These are phyloP conservation scores for Stellera chamaejasme DNA, from an alignment of 345 rosid species.

Conservation along the genomic window DNA sequence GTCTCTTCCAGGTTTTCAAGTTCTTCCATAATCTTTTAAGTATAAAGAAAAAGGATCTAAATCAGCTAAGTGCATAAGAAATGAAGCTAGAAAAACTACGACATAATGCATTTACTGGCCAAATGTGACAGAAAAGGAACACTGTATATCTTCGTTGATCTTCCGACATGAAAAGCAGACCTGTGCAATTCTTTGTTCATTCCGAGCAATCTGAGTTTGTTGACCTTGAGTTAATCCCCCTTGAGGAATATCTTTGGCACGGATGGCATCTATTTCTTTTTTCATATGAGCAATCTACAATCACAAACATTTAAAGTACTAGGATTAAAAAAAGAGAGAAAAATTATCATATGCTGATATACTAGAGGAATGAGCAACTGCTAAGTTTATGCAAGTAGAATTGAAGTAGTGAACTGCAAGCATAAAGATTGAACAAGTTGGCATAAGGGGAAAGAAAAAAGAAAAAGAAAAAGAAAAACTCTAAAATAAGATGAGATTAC, in stretches of 20 bases:
- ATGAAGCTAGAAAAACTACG: neutral
- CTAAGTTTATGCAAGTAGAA: no score
- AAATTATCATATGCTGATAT: no score
- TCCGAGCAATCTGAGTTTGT: conserved; percentile 97
- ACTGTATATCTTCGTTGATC: neutral
- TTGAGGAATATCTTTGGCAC: conserved; percentile 90
- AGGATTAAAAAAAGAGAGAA: neutral
- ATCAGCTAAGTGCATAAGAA: no score
- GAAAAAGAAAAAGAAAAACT: no score
- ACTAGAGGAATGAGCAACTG: no score
- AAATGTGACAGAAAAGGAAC: neutral
- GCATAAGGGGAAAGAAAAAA: no score
- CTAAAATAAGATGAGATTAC: no score
- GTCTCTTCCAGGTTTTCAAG: conserved; percentile 98
- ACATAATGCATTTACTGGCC: no score
- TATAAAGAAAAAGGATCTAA: neutral
- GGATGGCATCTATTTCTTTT: conserved; percentile 91
- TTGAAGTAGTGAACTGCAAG: no score
- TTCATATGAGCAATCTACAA: conserved; percentile 88
- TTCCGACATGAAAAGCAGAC: conserved; percentile 20
- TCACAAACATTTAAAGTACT: neutral
- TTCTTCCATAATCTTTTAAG: conserved; percentile 72
- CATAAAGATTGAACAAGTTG: no score
- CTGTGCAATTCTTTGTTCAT: conserved; percentile 86
- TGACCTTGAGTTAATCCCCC: conserved; percentile 98